A percentile compares a stretch with the other conserved stretches of the same genome.
phyloP scores from a whole-genome alignment of 257 asterid genomes.

The Petunia secreta region DNA sequence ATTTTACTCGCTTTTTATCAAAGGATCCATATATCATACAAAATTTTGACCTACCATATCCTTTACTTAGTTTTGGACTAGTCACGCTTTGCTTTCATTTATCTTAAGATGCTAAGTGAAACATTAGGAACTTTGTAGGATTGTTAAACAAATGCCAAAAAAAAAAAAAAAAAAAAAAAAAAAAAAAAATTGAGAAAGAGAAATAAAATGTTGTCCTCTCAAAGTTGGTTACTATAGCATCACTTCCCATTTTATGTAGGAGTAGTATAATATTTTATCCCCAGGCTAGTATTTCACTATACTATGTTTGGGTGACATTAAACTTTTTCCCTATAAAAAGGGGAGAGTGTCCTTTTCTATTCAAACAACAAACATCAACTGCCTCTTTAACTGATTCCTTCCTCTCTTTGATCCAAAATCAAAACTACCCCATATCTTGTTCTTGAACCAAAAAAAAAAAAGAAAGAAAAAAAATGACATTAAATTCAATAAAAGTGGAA shows the following conservation, averaged over 20 bases:
- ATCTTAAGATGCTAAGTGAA: no score
- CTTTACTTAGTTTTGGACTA: conserved; percentile 17
- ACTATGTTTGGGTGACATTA: neutral
- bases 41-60: neutral
- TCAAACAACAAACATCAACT: neutral
- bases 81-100: neutral
- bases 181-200: neutral
- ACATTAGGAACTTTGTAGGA: neutral
- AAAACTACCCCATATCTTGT: conserved; percentile 3
- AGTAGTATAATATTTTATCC: neutral
- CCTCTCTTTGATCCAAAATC: neutral
- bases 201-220: neutral
- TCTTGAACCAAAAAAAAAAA: neutral
- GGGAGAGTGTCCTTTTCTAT: neutral
- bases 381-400: neutral
- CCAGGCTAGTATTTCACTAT: neutral
- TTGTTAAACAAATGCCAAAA: neutral
- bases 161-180: no score
- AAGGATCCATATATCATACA: neutral
- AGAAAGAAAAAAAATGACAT: conserved; percentile 31
- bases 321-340: neutral
- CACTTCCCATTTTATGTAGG: neutral
- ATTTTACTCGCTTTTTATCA: neutral
- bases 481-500: conserved; percentile 61
- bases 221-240: neutral